phyloP scores from a whole-genome alignment of 305 asterid genomes.

The Plantago lanceolata region DNA sequence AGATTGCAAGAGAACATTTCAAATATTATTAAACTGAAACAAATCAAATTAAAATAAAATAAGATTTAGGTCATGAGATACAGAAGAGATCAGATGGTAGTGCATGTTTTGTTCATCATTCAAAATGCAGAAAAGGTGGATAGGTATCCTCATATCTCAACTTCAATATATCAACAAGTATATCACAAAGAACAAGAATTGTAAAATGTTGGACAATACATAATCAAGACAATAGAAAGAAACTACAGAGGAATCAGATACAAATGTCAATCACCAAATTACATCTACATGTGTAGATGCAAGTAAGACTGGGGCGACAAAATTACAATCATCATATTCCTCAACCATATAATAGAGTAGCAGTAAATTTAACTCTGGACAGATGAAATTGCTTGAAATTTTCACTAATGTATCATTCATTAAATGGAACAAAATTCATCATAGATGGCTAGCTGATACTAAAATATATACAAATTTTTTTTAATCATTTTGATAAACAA shows the following conservation, averaged over 20 bases:
- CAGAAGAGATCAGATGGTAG: slow-evolving; percentile 60
- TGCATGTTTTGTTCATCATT: slow-evolving; percentile 58
- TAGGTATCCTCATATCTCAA: slow-evolving; percentile 41
- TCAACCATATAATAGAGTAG: neutral
- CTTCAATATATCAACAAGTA: slow-evolving; percentile 7
- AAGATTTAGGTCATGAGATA: no score
- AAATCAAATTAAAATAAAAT: no score
- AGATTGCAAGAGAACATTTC: slow-evolving; percentile 13
- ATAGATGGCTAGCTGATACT: slow-evolving; percentile 22
- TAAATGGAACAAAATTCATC: slow-evolving; percentile 29
- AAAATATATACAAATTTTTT: no score
- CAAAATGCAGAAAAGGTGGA: slow-evolving; percentile 42
- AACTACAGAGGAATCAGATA: slow-evolving; percentile 38
- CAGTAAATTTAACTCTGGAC: slow-evolving; percentile 30
- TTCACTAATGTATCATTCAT: slow-evolving; percentile 42
- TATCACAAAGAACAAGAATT: no score
- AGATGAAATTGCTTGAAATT: slow-evolving; percentile 40
- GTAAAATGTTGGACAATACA: no score
- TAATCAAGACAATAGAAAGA: no score
- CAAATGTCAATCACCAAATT: slow-evolving; percentile 54
- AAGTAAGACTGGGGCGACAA: slow-evolving; percentile 67
- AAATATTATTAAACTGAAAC: no score
- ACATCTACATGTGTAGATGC: slow-evolving; percentile 33
- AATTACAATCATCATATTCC: slow-evolving; percentile 39
- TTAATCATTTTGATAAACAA: no score